Evolutionary conservation across 257 asterid genomes (phyloP), one percentile per base, ranked within the genome.

Genomic region (Jacaranda copaia): DNA sequence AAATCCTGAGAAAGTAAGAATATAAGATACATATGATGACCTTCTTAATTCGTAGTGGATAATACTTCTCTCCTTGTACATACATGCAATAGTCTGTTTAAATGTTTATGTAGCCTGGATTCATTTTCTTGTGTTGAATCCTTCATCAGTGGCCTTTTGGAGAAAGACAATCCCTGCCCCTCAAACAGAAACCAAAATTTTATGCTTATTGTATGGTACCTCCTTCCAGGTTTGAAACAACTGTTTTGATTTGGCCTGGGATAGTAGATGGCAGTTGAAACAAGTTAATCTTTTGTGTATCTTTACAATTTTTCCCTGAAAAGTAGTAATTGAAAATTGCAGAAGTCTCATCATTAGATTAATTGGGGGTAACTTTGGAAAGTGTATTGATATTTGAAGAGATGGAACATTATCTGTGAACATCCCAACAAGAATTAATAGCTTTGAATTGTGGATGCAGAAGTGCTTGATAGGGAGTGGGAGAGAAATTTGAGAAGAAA

Each of bases 1-100:
- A 18, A 87, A 88, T 80, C 96, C 99, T 16, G 82, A 81, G 83
- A 94, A 93, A 78, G 99, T 94, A 85, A 72, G 92, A 48, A 48
- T 66, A 52, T 39, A 12, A 45, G 32, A 42, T 81, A 42, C 40
- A 18, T 49, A 52, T 25, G 7, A 49, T 53, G 35, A 53, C 32
- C 52, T 63, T 63, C 61, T 48, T 59, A 8, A 68, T 16, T 76
- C 36, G 8, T 66, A 1, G 25, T 6, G 46, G 40, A 12, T 25
- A 13, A 16, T 57, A 57, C 68, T 72, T 60, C 25, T 65, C 40
- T 25, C 32, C 32, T 25, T 25, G 32, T 25, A 25, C 2, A 25
- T 25, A 25, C 32, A 25, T 25, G 1, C 32, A 25, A 25, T 25
- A 25, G 32, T 25, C 32, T 25, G 32, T 25, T 25, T 25, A 25